These are phyloP conservation scores for Tetracentron sinense DNA, from an alignment of 164 flowering plant species.

Conservation along the genomic window DNA sequence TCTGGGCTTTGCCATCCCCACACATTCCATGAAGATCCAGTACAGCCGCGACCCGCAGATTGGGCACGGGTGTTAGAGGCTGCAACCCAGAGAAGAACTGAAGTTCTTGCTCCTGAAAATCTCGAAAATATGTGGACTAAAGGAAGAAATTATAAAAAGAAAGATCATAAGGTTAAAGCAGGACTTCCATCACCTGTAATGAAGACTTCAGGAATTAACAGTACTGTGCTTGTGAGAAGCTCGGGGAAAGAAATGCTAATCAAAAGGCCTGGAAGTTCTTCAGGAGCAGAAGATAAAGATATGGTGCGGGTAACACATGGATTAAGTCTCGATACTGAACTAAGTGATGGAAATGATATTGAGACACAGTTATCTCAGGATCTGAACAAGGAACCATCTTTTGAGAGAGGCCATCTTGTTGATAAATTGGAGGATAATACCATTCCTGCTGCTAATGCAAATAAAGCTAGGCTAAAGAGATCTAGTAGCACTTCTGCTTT, in stretches of 20 bases:
- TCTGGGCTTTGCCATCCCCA: conserved; percentile 14
- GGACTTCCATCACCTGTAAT: conserved; percentile 21
- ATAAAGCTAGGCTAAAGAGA: conserved; percentile 41
- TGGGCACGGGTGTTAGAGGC: conserved; percentile 82
- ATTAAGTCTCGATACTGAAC: conserved; percentile 14
- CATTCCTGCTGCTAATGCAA: conserved; percentile 21
- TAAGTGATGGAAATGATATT: conserved; percentile 8
- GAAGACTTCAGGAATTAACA: conserved; percentile 25
- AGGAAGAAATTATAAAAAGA: conserved; percentile 80
- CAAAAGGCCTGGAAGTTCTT: conserved; percentile 20
- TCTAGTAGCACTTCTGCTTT: conserved; percentile 60
- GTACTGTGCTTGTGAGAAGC: conserved; percentile 14
- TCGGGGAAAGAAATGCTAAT: conserved; percentile 25
- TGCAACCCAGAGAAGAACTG: conserved; percentile 89
- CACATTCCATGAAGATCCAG: conserved; percentile 24
- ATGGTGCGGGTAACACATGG: conserved; percentile 15
- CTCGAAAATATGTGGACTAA: conserved; percentile 96
- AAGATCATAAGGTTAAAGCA: conserved; percentile 36
- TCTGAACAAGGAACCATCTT: conserved; percentile 23
- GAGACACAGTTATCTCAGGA: conserved; percentile 18
- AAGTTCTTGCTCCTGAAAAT: conserved; percentile 97
- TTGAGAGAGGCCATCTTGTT: conserved; percentile 19
- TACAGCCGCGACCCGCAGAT: conserved; percentile 54
- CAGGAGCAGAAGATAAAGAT: conserved; percentile 28
- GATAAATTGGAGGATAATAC: conserved; percentile 11